Evolutionary conservation across 2,329 filamentous ascomycete genomes (phyloP), one percentile per base, ranked within the genome.

Genomic region (Diplodia sapinea): DNA sequence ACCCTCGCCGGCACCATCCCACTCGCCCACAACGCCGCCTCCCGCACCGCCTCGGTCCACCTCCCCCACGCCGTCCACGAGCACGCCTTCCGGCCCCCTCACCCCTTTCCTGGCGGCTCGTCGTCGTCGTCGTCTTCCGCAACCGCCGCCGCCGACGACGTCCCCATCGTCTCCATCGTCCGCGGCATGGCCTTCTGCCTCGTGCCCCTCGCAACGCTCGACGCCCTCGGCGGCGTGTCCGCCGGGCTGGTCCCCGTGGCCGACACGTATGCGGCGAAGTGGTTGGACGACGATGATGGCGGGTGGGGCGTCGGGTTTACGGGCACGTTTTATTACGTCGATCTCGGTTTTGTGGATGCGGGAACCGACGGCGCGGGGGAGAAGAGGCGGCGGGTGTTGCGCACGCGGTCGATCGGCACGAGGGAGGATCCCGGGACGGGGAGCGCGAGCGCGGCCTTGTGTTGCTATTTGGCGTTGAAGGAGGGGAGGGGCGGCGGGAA

Each of bases 151-250:
- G 5, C 57, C 71, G 38, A 66, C 65, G 70, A 63, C 74, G 70
- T 76, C 69, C 38, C 72, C 77, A 71, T 82, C 17, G 78, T 82
- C n/a, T 81, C 79, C 57, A 81, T 93, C 57, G 90, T 93, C 40
- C 87, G 86, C 52, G 91, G 91, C 61, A 90, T 94, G 88, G 87
- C 86, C 1, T 93, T 93, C 76, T 77, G 87, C 23, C 84, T 92
- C 38, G 81, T 91, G 11, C 80, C 86, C 71, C 81, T 95, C 23
- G 81, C 85, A 0, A 84, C 82, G 64, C 77, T 91, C 11, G 86
- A 87, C 33, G 82, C 85, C 7, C 81, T 94, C n/a, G 82, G 79
- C 6, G 71, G 77, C 15, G 75, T 82, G 13, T 79, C 82, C 3
- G 70, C 77, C 38, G 71, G 71, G 43, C 29, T 63, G 3, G 11